A percentile compares a stretch with the other conserved stretches of the same genome.
Evolutionary conservation across 164 flowering plant species (phyloP).

Genomic region (Stephania cephalantha): DNA sequence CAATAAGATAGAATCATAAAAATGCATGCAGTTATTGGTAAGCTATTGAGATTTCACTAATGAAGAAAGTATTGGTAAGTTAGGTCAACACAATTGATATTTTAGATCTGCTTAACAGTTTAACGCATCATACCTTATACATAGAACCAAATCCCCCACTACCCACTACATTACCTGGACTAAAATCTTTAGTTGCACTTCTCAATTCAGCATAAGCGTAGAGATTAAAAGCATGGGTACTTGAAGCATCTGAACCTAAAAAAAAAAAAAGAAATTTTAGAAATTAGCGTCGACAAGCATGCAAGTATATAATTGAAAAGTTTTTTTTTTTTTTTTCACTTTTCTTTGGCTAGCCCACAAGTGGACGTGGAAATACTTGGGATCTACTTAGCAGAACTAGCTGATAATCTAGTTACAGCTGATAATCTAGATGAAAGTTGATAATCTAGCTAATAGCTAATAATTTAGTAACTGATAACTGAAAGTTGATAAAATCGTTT

Average conservation of each 20-base stretch:
- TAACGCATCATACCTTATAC: conserved; percentile 51
- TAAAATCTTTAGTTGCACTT: conserved; percentile 67
- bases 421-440: no score
- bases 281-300: no score
- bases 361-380: no score
- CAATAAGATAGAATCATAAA: not conserved
- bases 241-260: conserved; percentile 39
- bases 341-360: no score
- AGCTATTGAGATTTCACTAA: not conserved
- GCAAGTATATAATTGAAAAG: no score
- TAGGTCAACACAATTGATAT: not conserved
- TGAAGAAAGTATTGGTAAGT: not conserved
- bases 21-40: not conserved
- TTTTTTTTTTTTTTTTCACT: no score
- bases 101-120: not conserved
- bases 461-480: no score
- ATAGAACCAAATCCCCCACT: conserved; percentile 93
- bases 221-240: conserved; percentile 35
- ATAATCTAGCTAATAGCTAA: no score
- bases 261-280: no score
- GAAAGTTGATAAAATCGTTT: no score
- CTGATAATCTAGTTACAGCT: no score
- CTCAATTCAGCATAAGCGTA: conserved; percentile 56
- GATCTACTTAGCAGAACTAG: no score
- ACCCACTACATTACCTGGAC: conserved; percentile 66